phyloP scores from a whole-genome alignment of 2,329 filamentous ascomycete genomes.

The Dothideomycetes sp. region DNA sequence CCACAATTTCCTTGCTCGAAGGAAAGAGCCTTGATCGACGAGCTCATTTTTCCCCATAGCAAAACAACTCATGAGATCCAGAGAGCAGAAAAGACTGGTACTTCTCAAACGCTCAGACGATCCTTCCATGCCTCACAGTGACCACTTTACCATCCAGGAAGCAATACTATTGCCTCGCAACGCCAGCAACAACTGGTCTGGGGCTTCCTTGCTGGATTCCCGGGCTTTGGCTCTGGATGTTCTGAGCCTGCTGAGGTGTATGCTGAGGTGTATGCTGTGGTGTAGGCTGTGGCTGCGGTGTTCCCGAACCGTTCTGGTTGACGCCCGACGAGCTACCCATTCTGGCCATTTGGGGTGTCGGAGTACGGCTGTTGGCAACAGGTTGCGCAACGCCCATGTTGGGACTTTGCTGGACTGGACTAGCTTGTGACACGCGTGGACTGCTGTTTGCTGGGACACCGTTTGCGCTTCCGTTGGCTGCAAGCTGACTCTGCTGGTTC shows the following conservation, averaged over 20 bases:
- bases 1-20: no score
- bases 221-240: slow-evolving; percentile 25
- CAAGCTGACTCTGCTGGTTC: slow-evolving; percentile 18
- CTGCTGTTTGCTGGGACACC: slow-evolving; percentile 18
- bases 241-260: slow-evolving; percentile 13
- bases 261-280: slow-evolving; percentile 1
- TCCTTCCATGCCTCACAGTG: neutral
- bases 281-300: slow-evolving; percentile 11
- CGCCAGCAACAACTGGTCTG: slow-evolving; percentile 23
- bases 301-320: neutral
- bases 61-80: no score
- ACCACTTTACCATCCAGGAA: no score
- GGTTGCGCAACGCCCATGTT: slow-evolving; percentile 17
- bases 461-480: neutral
- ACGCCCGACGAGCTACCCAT: slow-evolving; percentile 21
- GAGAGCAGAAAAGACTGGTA: no score
- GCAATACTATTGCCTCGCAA: slow-evolving; percentile 21
- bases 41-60: no score
- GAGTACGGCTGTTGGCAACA: slow-evolving; percentile 18
- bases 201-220: slow-evolving; percentile 23
- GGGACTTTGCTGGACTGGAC: slow-evolving; percentile 21
- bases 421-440: slow-evolving; percentile 18
- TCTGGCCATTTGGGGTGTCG: slow-evolving; percentile 25
- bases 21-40: no score
- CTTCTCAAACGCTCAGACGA: no score